phyloP scores from a whole-genome alignment of 2,329 filamentous ascomycete genomes.

The Epichloe hybrida region DNA sequence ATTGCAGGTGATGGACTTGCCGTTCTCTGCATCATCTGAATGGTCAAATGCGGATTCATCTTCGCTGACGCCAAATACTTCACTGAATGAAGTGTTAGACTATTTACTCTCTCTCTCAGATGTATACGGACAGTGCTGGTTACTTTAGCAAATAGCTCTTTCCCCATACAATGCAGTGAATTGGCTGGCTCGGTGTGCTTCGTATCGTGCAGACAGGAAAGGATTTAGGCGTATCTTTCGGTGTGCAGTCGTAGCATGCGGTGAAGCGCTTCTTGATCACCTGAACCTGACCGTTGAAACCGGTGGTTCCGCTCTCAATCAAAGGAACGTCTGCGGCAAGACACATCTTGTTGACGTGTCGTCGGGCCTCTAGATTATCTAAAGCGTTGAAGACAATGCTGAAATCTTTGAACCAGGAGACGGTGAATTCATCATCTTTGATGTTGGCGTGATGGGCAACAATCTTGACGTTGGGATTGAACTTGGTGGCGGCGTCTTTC shows the following conservation, averaged over 20 bases:
- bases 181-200: conserved; percentile 89
- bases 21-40: conserved; percentile 69
- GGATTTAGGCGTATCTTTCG: conserved; percentile 80
- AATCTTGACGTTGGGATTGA: conserved; percentile 80
- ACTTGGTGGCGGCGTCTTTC: conserved; percentile 77
- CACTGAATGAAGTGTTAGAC: conserved; percentile 20
- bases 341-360: conserved; percentile 97
- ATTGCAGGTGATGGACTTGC: conserved; percentile 20
- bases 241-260: conserved; percentile 90
- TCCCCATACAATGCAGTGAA: conserved; percentile 97
- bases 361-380: conserved; percentile 84
- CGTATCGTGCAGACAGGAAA: conserved; percentile 96
- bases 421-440: conserved; percentile 74
- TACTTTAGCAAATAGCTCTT: conserved; percentile 87
- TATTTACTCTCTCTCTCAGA: background rate
- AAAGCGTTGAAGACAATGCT: conserved; percentile 88
- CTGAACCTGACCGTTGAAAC: conserved; percentile 95
- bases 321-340: conserved; percentile 79
- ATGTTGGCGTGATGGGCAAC: conserved; percentile 89
- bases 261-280: conserved; percentile 86
- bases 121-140: conserved; percentile 14
- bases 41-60: conserved; percentile 73
- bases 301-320: conserved; percentile 93
- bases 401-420: conserved; percentile 79
- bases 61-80: conserved; percentile 86